Evolutionary conservation across 1,284 basidiomycete species (phyloP), one percentile per base, ranked within the genome.

Genomic region (Trichosporon inkin): DNA sequence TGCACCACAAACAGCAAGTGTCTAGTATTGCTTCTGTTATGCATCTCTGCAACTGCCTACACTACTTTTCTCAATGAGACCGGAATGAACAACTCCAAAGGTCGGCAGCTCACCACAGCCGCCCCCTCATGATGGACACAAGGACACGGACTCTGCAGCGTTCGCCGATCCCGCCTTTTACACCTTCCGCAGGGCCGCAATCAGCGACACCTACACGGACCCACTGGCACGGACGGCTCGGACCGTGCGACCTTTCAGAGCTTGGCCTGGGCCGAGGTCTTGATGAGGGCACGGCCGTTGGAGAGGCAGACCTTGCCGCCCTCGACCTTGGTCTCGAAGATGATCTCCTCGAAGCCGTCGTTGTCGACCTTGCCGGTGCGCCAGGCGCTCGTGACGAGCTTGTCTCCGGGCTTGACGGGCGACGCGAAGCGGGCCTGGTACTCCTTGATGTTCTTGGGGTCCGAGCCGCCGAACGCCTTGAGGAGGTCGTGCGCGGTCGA

Each of bases 331-430:
- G 57, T 55, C 51, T 56, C 57, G 51, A 64, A 64, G 39, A 40
- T 41, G 47, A 64, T 17, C 62, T 64, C 62, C 62, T 64, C 62
- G 19, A 64, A 61, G 16, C 62, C 62, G 55, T 64, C 57, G 49
- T 54, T 59, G 62, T 64, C 62, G 38, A 53, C 41, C 36, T 61
- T 57, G 55, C 62, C 62, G 5, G 54, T 57, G 28, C 57, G 57
- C 62, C 62, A 64, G 6, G 32, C 52, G 7, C 39, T 37, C 20
- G 62, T 64, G 44, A 55, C 55, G 41, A 64, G 55, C 60, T 64
- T 64, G 60, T 64, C 62, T 7, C 62, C 62, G 11, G 62, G 62
- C 49, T 44, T 61, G 39, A 64, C 62, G n/a, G 62, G 62, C 19
- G 37, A 20, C 2, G 62, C 62, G 40, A 64, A 64, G 55, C 62